Percentiles rank a stretch among this genome's conserved stretches.
Evolutionary conservation across 306 rosid species (phyloP).

Genomic region (Ziziphus jujuba): DNA sequence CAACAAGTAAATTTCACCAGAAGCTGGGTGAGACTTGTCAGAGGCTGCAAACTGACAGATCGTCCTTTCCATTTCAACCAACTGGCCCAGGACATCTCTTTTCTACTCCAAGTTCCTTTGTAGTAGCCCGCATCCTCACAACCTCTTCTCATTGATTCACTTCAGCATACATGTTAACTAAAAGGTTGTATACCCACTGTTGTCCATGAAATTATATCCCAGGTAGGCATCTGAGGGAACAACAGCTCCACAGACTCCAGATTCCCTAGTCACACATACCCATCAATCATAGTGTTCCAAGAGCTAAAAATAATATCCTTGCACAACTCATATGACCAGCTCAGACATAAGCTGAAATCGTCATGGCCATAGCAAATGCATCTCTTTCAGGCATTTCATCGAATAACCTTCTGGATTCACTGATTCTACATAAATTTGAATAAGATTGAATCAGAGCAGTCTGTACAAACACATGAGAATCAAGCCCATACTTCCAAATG

Average conservation of each 20-base stretch:
- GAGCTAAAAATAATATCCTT: conserved; percentile 46
- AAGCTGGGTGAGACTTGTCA: conserved; percentile 55
- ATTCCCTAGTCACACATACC: conserved; percentile 53
- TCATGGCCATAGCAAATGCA: conserved; percentile 66
- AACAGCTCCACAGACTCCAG: conserved; percentile 48
- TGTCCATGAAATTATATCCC: conserved; percentile 79
- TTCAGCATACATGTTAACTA: conserved; percentile 68
- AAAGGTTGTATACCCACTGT: conserved; percentile 65
- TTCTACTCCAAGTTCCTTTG: conserved; percentile 69
- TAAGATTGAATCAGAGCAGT: conserved; percentile 67
- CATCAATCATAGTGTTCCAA: conserved; percentile 76
- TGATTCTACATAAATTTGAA: conserved; percentile 33
- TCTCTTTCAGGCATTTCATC: conserved; percentile 71
- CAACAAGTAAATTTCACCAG: conserved; percentile 39
- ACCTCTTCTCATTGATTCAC: conserved; percentile 65
- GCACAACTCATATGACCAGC: conserved; percentile 56
- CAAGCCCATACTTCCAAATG: conserved; percentile 63
- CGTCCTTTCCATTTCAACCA: conserved; percentile 63
- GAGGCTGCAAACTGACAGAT: conserved; percentile 62
- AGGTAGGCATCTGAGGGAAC: conserved; percentile 52
- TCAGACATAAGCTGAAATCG: conserved; percentile 50
- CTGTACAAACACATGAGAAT: conserved; percentile 65
- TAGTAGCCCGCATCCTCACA: conserved; percentile 43
- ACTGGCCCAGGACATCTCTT: conserved; percentile 74
- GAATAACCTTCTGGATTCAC: conserved; percentile 46